A percentile compares a stretch with the other conserved stretches of the same genome.
Evolutionary conservation across 202 grass and related monocot species (phyloP).

Genomic region (Hordeum pubiflorum): DNA sequence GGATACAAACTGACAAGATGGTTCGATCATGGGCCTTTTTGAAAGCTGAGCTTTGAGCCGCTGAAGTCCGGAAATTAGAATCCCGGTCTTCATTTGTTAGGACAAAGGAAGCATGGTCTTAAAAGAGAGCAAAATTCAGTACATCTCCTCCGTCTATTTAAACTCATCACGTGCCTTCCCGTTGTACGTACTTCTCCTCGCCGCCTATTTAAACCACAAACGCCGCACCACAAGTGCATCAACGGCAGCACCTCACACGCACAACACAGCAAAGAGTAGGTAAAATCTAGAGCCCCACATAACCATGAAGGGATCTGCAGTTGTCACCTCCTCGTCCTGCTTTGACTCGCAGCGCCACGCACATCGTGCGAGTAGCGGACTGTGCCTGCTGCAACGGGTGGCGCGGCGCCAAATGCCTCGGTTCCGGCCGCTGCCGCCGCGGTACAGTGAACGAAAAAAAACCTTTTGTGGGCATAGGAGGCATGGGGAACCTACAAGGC

Average conservation of each 20-base stretch:
- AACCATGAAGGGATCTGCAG: not conserved
- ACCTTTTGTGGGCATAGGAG: constrained; percentile 35
- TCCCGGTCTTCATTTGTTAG: too few species aligned
- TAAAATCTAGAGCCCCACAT: not conserved
- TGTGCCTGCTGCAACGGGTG: not conserved
- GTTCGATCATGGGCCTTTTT: not conserved
- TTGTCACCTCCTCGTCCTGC: not conserved
- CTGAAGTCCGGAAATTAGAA: not conserved
- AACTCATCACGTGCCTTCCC: too few species aligned
- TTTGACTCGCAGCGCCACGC: not conserved
- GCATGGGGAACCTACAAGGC: constrained; percentile 38
- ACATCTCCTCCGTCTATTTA: too few species aligned
- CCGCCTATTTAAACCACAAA: too few species aligned
- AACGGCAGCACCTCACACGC: not conserved
- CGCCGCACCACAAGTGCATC: too few species aligned
- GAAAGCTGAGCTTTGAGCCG: not conserved
- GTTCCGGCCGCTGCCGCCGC: not conserved
- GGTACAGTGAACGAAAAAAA: constrained; percentile 12
- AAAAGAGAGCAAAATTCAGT: too few species aligned
- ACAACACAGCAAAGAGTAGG: too few species aligned
- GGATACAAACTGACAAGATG: not conserved
- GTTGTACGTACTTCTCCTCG: too few species aligned
- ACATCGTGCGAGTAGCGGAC: not conserved
- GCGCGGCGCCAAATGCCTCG: not conserved
- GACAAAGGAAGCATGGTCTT: too few species aligned